These are phyloP conservation scores for Lactarius akahatsu DNA, from an alignment of 768 basidiomycete genomes.

Conservation along the genomic window DNA sequence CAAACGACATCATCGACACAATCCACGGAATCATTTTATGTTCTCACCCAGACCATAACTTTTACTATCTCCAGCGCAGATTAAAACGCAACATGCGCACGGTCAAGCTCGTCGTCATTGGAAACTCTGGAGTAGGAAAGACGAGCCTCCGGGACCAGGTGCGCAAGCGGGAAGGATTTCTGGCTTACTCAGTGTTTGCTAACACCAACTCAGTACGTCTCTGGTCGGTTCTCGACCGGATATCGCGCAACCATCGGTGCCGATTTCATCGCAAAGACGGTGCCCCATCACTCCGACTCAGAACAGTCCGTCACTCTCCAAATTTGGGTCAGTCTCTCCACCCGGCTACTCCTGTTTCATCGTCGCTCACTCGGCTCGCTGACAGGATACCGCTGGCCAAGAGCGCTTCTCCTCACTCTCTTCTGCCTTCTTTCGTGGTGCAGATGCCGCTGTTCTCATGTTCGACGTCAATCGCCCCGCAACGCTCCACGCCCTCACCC, in stretches of 20 bases:
- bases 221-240: slow-evolving; percentile 68
- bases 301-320: slow-evolving; percentile 64
- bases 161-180: slow-evolving; percentile 30
- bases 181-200: neutral
- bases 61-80: neutral
- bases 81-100: slow-evolving; percentile 50
- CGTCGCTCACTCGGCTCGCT: slow-evolving; percentile 15
- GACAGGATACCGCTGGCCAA: slow-evolving; percentile 82
- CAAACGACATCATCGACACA: neutral
- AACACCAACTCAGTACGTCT: slow-evolving; percentile 59
- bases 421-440: slow-evolving; percentile 80
- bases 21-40: slow-evolving; percentile 4
- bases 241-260: slow-evolving; percentile 87
- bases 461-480: slow-evolving; percentile 73
- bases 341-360: neutral
- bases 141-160: slow-evolving; percentile 76
- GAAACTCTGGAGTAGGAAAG: slow-evolving; percentile 83
- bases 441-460: slow-evolving; percentile 78
- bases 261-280: slow-evolving; percentile 80
- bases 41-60: neutral
- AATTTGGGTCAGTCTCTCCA: slow-evolving; percentile 52
- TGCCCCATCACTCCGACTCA: slow-evolving; percentile 57
- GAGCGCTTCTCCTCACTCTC: slow-evolving; percentile 85
- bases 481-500: slow-evolving; percentile 55
- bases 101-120: slow-evolving; percentile 80